Evolutionary conservation across 192 early-diverging fungal genomes (phyloP).

Genomic region (Rhizophagus sp.): DNA sequence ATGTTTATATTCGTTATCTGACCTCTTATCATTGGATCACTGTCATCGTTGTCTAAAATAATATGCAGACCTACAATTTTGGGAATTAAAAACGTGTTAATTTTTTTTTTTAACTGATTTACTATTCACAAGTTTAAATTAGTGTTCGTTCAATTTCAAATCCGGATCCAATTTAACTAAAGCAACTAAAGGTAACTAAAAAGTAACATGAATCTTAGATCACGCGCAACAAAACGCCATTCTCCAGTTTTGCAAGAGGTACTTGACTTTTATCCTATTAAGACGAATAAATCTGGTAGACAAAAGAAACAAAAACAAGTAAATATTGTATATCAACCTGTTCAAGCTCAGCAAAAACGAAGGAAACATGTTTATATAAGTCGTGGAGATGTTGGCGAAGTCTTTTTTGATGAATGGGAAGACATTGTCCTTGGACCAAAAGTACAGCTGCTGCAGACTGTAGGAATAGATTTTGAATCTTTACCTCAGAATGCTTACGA

Average conservation of each 20-base stretch:
- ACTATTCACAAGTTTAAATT: no score
- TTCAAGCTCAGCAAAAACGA: background rate
- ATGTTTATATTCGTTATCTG: background rate
- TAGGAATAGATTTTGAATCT: conserved; percentile 1
- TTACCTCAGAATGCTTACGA: conserved; percentile 22
- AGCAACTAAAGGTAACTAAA: background rate
- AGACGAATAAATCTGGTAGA: background rate
- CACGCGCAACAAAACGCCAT: background rate
- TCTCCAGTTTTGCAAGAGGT: no score
- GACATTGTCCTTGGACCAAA: background rate
- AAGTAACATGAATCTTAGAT: background rate
- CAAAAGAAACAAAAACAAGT: background rate
- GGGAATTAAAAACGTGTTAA: background rate
- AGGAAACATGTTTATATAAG: background rate
- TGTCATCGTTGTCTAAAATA: background rate
- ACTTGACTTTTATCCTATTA: background rate
- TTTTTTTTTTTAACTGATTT: background rate
- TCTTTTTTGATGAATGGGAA: conserved; percentile 19
- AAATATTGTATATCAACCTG: background rate
- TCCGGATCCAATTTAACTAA: no score
- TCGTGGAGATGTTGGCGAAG: conserved; percentile 24
- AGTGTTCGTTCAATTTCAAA: no score
- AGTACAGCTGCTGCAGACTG: background rate
- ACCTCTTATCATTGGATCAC: background rate
- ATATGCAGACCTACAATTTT: background rate